Base-by-base conservation (phyloP, 148 eudicot genomes). In the Silene conica region DNA sequence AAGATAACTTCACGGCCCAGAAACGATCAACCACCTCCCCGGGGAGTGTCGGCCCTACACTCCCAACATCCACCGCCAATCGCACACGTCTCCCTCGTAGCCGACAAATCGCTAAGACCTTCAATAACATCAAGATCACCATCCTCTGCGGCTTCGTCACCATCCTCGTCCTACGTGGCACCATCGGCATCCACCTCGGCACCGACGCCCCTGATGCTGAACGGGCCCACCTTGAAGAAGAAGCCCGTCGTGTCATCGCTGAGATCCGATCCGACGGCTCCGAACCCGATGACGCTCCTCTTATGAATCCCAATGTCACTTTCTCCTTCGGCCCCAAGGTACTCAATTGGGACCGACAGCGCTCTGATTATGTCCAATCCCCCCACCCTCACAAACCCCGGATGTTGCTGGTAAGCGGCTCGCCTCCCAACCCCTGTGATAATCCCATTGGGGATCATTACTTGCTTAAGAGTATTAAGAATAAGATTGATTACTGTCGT, bases 361-460 rank as follows among this genome's bases (percentile, higher is more conserved):
- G 97, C 16, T 66, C 71, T 21, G 67, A 71, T 7, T 92, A 92
- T 89, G 73, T 88, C 16, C 43, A 18, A 18, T 70, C 31, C 58
- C 43, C 83, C 1, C 75, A 80, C 9, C 5, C 34, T 26, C 86
- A 86, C n/a, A 85, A 78, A 65, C 85, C 89, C 41, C 74, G 87
- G 69, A 76, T 88, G 21, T 28, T 92, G 82, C 73, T 92, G 69
- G 88, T 90, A 18, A 90, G 90, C 58, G 96, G 96, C 60, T 92
- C 96, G 0, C 86, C 85, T 0, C 97, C 96, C 0, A 83, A 66
- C 18, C 97, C 97, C 7, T 92, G 97, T 78, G 96, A 92, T 74
- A 88, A 92, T 68, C 85, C 97, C 5, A 85, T 88, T 62, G 97
- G 96, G 11, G 93, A 92, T 83, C 97, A 92, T 75, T 92, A 88